These are phyloP conservation scores for Rubia peregrina DNA, from an alignment of 305 asterid species.

Conservation along the genomic window DNA sequence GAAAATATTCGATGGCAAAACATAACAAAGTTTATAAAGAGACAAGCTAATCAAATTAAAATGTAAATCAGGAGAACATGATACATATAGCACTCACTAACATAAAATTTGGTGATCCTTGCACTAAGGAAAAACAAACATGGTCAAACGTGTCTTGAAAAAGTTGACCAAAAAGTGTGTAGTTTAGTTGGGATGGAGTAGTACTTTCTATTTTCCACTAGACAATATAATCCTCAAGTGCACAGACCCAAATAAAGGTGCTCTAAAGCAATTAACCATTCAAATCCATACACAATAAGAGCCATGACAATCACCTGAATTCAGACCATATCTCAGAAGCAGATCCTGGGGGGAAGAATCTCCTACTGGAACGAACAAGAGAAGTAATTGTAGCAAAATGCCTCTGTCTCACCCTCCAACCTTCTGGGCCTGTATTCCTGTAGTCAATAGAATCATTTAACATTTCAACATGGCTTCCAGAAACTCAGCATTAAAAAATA, in stretches of 20 bases:
- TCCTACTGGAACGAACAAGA: slow-evolving; percentile 83
- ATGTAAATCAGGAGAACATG: neutral
- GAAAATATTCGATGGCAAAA: neutral
- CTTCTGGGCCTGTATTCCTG: slow-evolving; percentile 98
- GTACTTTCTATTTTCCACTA: neutral
- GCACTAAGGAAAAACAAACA: neutral
- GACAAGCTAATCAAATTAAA: neutral
- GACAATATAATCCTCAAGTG: neutral
- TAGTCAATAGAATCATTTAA: slow-evolving; percentile 26
- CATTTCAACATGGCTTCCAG: slow-evolving; percentile 14
- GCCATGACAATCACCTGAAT: slow-evolving; percentile 52
- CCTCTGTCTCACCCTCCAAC: slow-evolving; percentile 90
- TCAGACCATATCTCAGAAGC: slow-evolving; percentile 95
- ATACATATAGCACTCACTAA: neutral
- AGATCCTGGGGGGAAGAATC: slow-evolving; percentile 85
- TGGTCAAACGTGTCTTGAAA: neutral
- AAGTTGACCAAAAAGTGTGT: neutral
- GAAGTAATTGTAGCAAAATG: slow-evolving; percentile 85
- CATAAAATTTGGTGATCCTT: neutral
- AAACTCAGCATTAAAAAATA: no score
- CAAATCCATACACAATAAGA: slow-evolving; percentile 10
- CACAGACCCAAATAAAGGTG: neutral
- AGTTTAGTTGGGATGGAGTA: no score
- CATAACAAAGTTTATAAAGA: neutral
- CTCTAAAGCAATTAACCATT: slow-evolving; percentile 2